These are phyloP conservation scores for Monosporascus sp. DNA, from an alignment of 2,329 filamentous ascomycete species.

Conservation along the genomic window DNA sequence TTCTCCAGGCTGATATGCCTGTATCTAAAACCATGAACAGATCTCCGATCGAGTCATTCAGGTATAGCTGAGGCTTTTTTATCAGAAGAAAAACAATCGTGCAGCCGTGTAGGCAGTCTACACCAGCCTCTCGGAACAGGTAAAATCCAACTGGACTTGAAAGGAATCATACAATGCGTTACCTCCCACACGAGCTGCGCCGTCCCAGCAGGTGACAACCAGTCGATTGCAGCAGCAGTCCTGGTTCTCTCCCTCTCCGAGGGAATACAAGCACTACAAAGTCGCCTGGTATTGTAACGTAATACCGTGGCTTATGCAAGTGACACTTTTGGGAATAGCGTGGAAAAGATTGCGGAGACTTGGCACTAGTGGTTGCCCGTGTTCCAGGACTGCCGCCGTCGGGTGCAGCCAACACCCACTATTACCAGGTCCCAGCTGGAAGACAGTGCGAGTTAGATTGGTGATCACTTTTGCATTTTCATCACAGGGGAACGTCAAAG, in stretches of 20 bases:
- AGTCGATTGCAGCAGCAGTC: not conserved
- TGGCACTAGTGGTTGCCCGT: not conserved
- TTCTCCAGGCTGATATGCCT: too few species aligned
- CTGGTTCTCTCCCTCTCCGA: too few species aligned
- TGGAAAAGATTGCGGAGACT: not conserved
- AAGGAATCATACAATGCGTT: too few species aligned
- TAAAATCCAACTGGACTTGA: too few species aligned
- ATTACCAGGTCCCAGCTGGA: not conserved
- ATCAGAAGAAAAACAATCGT: too few species aligned
- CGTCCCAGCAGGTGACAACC: not conserved
- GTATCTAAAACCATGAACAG: too few species aligned
- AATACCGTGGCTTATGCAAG: slow-evolving; percentile 7
- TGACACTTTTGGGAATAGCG: slow-evolving; percentile 9
- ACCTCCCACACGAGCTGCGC: too few species aligned
- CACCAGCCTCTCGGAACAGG: too few species aligned
- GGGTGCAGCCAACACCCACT: not conserved
- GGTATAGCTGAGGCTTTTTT: too few species aligned
- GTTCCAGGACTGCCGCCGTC: not conserved
- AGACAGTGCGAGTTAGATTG: not conserved
- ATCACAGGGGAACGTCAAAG: not conserved
- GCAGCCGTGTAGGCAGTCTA: too few species aligned
- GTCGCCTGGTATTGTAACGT: not conserved
- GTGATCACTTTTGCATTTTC: slow-evolving; percentile 2
- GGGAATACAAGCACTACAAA: too few species aligned
- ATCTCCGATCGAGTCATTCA: too few species aligned